Conservation (phyloP, 2,329 filamentous ascomycete species). For the Aspergillus sp. region DNA sequence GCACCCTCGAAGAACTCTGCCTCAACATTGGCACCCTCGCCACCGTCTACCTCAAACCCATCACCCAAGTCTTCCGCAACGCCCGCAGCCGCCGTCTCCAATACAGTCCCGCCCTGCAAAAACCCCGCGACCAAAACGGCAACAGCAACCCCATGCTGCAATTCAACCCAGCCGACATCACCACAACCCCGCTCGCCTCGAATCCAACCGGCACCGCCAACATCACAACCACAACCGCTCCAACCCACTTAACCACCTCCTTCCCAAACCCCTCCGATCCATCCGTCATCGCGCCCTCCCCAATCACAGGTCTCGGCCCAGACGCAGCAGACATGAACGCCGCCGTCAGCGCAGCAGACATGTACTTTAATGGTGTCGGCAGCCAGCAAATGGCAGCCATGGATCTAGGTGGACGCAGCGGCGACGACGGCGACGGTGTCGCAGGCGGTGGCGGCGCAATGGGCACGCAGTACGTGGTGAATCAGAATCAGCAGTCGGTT, state of each 20-base stretch:
- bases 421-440: constrained; percentile 58
- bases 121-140: constrained; percentile 45
- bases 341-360: constrained; percentile 77
- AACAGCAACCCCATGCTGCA: constrained; percentile 13
- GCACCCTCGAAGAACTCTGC: constrained; percentile 93
- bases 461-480: constrained; percentile 60
- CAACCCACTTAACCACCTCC: constrained; percentile 5
- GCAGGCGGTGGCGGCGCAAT: constrained; percentile 54
- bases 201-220: constrained; percentile 25
- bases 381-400: constrained; percentile 66
- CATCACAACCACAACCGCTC: constrained; percentile 8
- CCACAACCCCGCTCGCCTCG: constrained; percentile 20
- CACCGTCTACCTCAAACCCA: constrained; percentile 95
- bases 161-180: constrained; percentile 23
- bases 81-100: constrained; percentile 72
- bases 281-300: constrained; percentile 26
- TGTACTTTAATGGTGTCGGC: constrained; percentile 78
- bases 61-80: constrained; percentile 91
- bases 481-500: constrained; percentile 70
- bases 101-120: constrained; percentile 81
- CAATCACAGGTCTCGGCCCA: constrained; percentile 18
- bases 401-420: constrained; percentile 57
- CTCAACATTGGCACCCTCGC: constrained; percentile 92
- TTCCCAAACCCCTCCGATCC: constrained; percentile 15
- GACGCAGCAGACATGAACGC: constrained; percentile 52